These are phyloP conservation scores for Fusarium pseudoanthophilum DNA, from an alignment of 2,329 filamentous ascomycete genomes.

Conservation along the genomic window DNA sequence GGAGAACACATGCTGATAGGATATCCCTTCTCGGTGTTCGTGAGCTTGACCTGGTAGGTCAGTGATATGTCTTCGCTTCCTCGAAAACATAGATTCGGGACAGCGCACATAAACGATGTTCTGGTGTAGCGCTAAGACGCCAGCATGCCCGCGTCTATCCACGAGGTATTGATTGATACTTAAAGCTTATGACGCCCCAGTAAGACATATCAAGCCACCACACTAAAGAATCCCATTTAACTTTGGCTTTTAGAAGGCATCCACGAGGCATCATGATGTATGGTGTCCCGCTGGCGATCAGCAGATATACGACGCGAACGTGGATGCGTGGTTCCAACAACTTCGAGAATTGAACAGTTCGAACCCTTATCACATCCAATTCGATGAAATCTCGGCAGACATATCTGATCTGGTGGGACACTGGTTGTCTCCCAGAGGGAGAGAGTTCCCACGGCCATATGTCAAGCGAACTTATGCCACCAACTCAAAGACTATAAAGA, in stretches of 20 bases:
- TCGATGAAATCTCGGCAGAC: fast-evolving
- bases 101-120: neutral
- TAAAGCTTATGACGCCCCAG: too few relatives aligned
- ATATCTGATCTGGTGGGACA: neutral
- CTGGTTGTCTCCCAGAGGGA: neutral
- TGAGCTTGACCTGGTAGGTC: neutral
- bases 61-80: neutral
- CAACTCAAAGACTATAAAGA: neutral
- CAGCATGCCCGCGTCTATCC: neutral
- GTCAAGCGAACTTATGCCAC: neutral
- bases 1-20: neutral
- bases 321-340: neutral
- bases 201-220: too few relatives aligned
- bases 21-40: fast-evolving
- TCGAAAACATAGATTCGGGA: neutral
- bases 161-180: too few relatives aligned
- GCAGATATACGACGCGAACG: neutral
- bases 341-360: neutral
- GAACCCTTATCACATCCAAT: neutral
- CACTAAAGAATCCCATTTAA: too few relatives aligned
- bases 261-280: too few relatives aligned
- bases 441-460: neutral
- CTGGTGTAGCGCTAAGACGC: neutral
- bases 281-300: neutral
- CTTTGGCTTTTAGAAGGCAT: too few relatives aligned